These are phyloP conservation scores for Przewalskia tangutica DNA, from an alignment of 257 asterid genomes.

Conservation along the genomic window DNA sequence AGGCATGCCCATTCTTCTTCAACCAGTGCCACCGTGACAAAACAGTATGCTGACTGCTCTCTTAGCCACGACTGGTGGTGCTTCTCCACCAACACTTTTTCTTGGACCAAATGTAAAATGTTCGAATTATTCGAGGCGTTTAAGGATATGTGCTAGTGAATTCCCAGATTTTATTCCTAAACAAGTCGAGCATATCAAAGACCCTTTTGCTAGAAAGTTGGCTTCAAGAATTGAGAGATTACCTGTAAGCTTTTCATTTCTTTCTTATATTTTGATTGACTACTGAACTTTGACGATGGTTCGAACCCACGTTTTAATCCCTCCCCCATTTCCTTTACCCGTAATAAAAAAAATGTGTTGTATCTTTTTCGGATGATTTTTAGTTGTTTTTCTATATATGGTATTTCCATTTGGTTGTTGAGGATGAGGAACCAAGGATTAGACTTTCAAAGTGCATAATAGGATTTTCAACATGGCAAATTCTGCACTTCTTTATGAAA, in stretches of 20 bases:
- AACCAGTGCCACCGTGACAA: neutral
- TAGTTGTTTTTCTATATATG: neutral
- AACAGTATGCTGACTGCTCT: neutral
- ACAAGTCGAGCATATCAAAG: conserved; percentile 44
- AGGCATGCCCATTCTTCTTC: too few relatives aligned
- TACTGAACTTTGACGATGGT: too few relatives aligned
- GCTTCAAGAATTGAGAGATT: conserved; percentile 60
- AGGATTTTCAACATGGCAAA: neutral
- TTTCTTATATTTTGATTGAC: too few relatives aligned
- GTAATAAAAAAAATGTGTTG: neutral
- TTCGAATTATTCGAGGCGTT: conserved; percentile 8
- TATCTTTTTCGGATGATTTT: neutral
- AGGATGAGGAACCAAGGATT: neutral
- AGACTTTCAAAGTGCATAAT: neutral
- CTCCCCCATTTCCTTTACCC: too few relatives aligned
- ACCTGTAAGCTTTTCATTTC: conserved; percentile 31
- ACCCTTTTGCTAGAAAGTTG: conserved; percentile 54
- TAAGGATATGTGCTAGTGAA: conserved; percentile 24
- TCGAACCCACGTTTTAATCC: too few relatives aligned
- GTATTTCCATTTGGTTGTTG: neutral
- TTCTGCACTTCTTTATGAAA: neutral
- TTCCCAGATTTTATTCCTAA: conserved; percentile 35
- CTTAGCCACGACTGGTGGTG: neutral
- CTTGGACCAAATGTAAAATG: neutral
- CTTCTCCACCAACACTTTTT: neutral